Evolutionary conservation across 2,329 filamentous ascomycete genomes (phyloP).

Genomic region (Teratosphaeria zuluensis): DNA sequence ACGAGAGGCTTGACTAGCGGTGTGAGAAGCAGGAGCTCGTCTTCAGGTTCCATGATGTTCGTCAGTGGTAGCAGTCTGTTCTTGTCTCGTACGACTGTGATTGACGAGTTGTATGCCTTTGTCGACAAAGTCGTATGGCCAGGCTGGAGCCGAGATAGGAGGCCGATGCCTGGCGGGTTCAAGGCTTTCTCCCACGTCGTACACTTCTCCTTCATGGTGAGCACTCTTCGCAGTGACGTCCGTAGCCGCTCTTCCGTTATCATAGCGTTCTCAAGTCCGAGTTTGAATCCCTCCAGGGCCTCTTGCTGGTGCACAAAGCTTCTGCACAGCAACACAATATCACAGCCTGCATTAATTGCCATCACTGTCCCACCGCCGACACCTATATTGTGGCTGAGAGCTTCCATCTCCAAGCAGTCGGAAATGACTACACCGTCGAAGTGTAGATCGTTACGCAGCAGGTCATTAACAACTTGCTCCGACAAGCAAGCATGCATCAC

Average conservation of each 20-base stretch:
- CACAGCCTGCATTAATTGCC: conserved; percentile 93
- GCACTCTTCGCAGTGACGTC: conserved; percentile 67
- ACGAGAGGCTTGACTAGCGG: conserved; percentile 87
- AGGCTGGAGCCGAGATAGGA: conserved; percentile 72
- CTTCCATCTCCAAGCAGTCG: conserved; percentile 94
- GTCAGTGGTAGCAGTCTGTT: conserved; percentile 75
- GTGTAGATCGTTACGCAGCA: conserved; percentile 77
- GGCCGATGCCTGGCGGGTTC: conserved; percentile 69
- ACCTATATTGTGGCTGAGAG: conserved; percentile 89
- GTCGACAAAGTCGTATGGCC: conserved; percentile 72
- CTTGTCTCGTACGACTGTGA: conserved; percentile 85
- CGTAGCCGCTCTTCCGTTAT: conserved; percentile 72
- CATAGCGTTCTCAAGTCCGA: conserved; percentile 83
- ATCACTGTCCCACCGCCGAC: conserved; percentile 94
- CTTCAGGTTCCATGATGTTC: conserved; percentile 68
- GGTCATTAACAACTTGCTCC: conserved; percentile 83
- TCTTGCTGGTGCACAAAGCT: conserved; percentile 84
- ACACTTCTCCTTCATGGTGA: conserved; percentile 72
- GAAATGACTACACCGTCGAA: conserved; percentile 91
- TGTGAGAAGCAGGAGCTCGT: conserved; percentile 82
- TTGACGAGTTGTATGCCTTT: conserved; percentile 82
- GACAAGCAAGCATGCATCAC: conserved; percentile 92
- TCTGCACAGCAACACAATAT: conserved; percentile 78
- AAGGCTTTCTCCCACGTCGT: conserved; percentile 87
- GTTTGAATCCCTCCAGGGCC: conserved; percentile 78